These are phyloP conservation scores for Lipomyces anomalus DNA, from an alignment of 805 yeast species.

Conservation along the genomic window DNA sequence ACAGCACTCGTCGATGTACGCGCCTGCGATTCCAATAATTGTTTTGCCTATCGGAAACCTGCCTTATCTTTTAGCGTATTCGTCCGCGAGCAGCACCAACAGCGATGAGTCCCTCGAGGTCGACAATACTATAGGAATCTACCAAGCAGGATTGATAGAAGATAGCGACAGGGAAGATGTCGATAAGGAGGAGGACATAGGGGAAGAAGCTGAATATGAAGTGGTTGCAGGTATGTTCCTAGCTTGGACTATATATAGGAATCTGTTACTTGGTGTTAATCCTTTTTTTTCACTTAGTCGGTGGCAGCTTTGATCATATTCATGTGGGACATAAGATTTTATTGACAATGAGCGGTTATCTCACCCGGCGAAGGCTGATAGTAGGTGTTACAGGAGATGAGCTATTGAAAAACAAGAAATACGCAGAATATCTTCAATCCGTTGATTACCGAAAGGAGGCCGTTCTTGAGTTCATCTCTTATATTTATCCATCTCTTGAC, in stretches of 20 bases:
- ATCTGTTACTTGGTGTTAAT: background rate
- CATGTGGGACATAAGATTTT: constrained; percentile 93
- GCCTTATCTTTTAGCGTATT: too few species aligned
- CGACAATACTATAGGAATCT: constrained; percentile 1
- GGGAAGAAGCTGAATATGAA: constrained; percentile 19
- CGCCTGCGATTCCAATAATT: constrained; percentile 22
- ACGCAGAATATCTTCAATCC: constrained; percentile 55
- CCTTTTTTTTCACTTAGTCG: constrained; percentile 47
- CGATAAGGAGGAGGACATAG: constrained; percentile 12
- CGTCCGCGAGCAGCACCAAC: too few species aligned
- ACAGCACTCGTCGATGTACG: constrained; percentile 12
- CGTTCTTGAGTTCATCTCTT: constrained; percentile 47
- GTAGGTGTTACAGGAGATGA: constrained; percentile 80
- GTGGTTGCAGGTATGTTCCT: constrained; percentile 18
- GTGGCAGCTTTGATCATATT: constrained; percentile 95
- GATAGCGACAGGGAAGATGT: constrained; percentile 14
- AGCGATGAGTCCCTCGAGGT: too few species aligned
- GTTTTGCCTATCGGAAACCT: constrained; percentile 17
- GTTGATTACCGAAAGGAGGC: constrained; percentile 46
- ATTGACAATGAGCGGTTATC: constrained; percentile 62
- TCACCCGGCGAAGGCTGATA: constrained; percentile 52
- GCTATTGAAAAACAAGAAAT: constrained; percentile 69
- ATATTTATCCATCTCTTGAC: constrained; percentile 42
- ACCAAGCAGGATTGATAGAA: constrained; percentile 12
- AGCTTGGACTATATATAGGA: constrained; percentile 10